These are phyloP conservation scores for Hypomyces rosellus DNA, from an alignment of 2,329 filamentous ascomycete species.

Conservation along the genomic window DNA sequence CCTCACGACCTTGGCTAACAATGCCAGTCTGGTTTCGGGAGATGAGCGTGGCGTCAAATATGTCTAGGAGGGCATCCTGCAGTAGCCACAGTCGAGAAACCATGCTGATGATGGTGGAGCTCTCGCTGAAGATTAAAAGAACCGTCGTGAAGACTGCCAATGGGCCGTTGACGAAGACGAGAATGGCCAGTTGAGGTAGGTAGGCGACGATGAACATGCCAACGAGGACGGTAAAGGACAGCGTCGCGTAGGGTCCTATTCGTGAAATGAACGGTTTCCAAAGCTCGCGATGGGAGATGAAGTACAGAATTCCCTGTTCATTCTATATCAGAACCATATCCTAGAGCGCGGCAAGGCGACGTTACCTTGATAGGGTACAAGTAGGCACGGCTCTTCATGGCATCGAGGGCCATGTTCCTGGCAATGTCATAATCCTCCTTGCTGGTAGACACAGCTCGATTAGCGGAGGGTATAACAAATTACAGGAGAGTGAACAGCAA, in stretches of 20 bases:
- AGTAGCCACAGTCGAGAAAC: conserved; percentile 66
- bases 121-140: conserved; percentile 60
- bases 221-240: conserved; percentile 66
- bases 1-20: conserved; percentile 66
- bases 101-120: conserved; percentile 50
- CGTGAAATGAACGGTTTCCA: conserved; percentile 54
- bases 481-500: too few species aligned
- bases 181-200: conserved; percentile 72
- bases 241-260: conserved; percentile 55
- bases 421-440: conserved; percentile 67
- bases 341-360: neutral
- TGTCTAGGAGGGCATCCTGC: conserved; percentile 77
- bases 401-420: conserved; percentile 57
- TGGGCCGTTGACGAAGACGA: conserved; percentile 80
- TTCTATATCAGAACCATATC: neutral
- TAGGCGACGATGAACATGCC: conserved; percentile 89
- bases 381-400: conserved; percentile 70
- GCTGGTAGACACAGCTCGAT: conserved; percentile 25
- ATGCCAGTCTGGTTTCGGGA: conserved; percentile 48
- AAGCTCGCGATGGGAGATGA: conserved; percentile 46
- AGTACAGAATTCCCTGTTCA: conserved; percentile 54
- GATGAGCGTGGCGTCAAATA: conserved; percentile 71
- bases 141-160: conserved; percentile 68
- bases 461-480: too few species aligned
- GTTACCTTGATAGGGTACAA: conserved; percentile 72